Percentiles rank a stretch among this genome's conserved stretches.
phyloP scores from a whole-genome alignment of 164 flowering plant species.

The Umbilicus rupestris region DNA sequence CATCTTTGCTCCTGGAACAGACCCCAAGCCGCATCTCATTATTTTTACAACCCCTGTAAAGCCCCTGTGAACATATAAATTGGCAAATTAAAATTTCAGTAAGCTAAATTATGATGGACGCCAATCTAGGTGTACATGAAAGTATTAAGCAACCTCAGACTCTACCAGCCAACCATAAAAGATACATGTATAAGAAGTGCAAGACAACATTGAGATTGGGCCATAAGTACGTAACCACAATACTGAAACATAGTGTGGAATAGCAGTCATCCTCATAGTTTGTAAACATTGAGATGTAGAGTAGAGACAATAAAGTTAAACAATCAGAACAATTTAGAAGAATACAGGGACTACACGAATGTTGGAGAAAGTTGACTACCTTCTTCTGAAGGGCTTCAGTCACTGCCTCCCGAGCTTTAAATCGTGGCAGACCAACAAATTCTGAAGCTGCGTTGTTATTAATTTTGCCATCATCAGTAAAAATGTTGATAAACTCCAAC shows the following conservation, averaged over 20 bases:
- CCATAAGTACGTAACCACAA: no score
- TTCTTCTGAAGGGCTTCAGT: slow-evolving; percentile 57
- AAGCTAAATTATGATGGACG: not conserved
- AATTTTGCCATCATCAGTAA: slow-evolving; percentile 92
- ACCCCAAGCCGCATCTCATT: slow-evolving; percentile 95
- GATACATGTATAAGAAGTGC: not conserved
- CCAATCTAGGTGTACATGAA: not conserved
- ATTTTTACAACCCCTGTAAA: slow-evolving; percentile 59
- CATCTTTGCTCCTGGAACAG: slow-evolving; percentile 88
- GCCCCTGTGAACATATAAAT: slow-evolving; percentile 38
- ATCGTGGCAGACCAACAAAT: slow-evolving; percentile 85
- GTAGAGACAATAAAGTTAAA: no score
- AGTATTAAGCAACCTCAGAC: not conserved
- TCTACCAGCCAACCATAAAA: not conserved
- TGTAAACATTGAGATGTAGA: no score
- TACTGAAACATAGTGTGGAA: no score
- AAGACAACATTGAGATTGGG: not conserved
- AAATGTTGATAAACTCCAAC: slow-evolving; percentile 75
- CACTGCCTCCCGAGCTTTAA: slow-evolving; percentile 74
- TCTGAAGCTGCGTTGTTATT: slow-evolving; percentile 76
- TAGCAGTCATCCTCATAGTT: no score
- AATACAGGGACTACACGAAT: no score
- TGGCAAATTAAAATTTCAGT: not conserved
- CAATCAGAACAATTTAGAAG: no score
- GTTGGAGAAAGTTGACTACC: slow-evolving; percentile 29